Evolutionary conservation across 2,329 filamentous ascomycete genomes (phyloP), one percentile per base, ranked within the genome.

Genomic region (Pleurostoma richardsiae): DNA sequence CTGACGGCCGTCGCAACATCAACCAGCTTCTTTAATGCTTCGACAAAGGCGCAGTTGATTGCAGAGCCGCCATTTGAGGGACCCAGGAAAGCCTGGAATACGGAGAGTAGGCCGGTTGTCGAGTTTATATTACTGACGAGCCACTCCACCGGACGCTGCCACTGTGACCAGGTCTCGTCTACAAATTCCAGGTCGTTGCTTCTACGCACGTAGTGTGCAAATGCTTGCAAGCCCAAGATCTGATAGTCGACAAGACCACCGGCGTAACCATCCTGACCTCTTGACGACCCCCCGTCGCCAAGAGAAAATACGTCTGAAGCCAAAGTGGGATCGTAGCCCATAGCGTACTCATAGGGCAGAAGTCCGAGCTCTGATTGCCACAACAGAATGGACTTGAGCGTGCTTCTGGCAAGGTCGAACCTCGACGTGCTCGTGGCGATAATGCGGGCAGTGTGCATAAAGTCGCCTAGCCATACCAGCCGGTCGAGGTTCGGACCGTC

Each of bases 401-500:
- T 66, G 2, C 66, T 66, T 1, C 59, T 43, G 3, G 66, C 49
- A 19, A 64, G 56, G 28, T 70, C 67, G n/a, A 49, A 58, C 4
- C 63, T 59, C 8, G 57, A 54, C 2, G 68, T 72, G 6, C 60
- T 65, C 1, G 58, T 56, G 0, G 55, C 58, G 8, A 71, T 54
- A 19, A 71, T 60, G 8, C 62, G 58, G 1, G 61, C 54, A 0
- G 70, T 71, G 50, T 72, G 68, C 39, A 64, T 65, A 45, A 70
- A 70, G 47, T 72, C 68, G 4, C 69, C 68, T 3, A 63, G 58
- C 68, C 69, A 72, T 4, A 70, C 58, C 1, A 69, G 55, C 0
- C 68, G 58, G 48, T 73, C 69, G 5, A 69, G 56, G 49, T 71
- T 72, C 1, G 64, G 60, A 3, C 68, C 67, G 47, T 72, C 68